Percentiles rank a stretch among this genome's conserved stretches.
Evolutionary conservation across 1,139 yeast species (phyloP).

Genomic region (Yamadazyma siamensis): DNA sequence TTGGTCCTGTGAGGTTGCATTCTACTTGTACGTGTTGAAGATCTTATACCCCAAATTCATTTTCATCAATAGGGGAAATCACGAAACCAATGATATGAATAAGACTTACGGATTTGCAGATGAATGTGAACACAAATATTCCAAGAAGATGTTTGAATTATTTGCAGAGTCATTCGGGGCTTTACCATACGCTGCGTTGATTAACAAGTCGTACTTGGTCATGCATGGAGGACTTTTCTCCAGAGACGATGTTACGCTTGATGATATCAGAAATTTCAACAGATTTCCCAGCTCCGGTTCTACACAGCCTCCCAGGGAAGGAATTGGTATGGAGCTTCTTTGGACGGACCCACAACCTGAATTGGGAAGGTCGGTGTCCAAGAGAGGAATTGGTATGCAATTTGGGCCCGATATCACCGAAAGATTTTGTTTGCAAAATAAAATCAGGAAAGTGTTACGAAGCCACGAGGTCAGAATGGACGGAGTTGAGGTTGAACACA

Average conservation of each 20-base stretch:
- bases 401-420: slow-evolving; percentile 96
- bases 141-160: slow-evolving; percentile 76
- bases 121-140: slow-evolving; percentile 89
- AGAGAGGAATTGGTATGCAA: slow-evolving; percentile 93
- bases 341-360: slow-evolving; percentile 95
- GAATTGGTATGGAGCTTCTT: slow-evolving; percentile 90
- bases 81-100: slow-evolving; percentile 96
- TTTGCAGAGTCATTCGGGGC: slow-evolving; percentile 86
- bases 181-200: slow-evolving; percentile 81
- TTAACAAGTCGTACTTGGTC: slow-evolving; percentile 73
- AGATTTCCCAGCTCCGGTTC: slow-evolving; percentile 55
- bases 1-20: slow-evolving; percentile 96
- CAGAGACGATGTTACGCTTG: slow-evolving; percentile 64
- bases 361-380: slow-evolving; percentile 81
- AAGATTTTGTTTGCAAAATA: slow-evolving; percentile 67
- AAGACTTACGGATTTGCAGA: slow-evolving; percentile 95
- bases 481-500: slow-evolving; percentile 87
- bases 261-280: slow-evolving; percentile 70
- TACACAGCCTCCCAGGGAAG: slow-evolving; percentile 85
- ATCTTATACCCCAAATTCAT: slow-evolving; percentile 70
- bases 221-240: slow-evolving; percentile 97
- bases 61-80: slow-evolving; percentile 89
- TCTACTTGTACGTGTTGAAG: slow-evolving; percentile 75
- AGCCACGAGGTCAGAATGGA: slow-evolving; percentile 94
- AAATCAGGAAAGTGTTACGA: slow-evolving; percentile 75